Conservation (phyloP, 2,329 filamentous ascomycete species). For the Ciborinia camelliae region DNA sequence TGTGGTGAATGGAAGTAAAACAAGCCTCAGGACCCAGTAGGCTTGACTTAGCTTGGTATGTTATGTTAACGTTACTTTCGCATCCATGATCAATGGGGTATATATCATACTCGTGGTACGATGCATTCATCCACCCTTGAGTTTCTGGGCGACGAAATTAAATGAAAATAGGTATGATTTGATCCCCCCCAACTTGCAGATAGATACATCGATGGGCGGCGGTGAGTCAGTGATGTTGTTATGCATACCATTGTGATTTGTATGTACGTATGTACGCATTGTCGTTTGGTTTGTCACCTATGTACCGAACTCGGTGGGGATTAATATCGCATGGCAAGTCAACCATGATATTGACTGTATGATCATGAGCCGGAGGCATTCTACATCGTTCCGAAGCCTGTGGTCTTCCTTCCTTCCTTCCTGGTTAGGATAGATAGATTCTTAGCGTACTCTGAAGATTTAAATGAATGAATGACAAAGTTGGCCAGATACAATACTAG, state of each 20-base stretch:
- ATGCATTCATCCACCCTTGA: background rate
- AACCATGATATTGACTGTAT: background rate
- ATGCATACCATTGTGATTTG: background rate
- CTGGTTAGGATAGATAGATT: background rate
- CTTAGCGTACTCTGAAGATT: background rate
- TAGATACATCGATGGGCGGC: background rate
- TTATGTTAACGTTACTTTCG: slow-evolving; percentile 17
- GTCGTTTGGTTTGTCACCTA: background rate
- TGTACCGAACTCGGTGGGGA: background rate
- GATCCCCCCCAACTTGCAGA: background rate
- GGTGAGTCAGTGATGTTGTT: background rate
- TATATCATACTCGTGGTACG: background rate
- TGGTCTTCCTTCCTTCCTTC: background rate
- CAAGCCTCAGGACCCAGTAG: slow-evolving; percentile 7
- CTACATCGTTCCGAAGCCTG: background rate
- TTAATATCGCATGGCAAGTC: background rate
- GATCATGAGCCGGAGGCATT: background rate
- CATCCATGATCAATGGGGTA: background rate
- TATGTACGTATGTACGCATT: background rate
- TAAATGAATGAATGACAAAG: background rate
- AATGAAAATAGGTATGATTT: background rate
- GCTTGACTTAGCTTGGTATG: slow-evolving; percentile 7
- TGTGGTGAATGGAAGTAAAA: background rate
- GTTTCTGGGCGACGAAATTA: background rate
- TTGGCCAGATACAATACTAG: background rate